Conservation (phyloP, 2,329 filamentous ascomycete species). For the Xylariaceae sp. region DNA sequence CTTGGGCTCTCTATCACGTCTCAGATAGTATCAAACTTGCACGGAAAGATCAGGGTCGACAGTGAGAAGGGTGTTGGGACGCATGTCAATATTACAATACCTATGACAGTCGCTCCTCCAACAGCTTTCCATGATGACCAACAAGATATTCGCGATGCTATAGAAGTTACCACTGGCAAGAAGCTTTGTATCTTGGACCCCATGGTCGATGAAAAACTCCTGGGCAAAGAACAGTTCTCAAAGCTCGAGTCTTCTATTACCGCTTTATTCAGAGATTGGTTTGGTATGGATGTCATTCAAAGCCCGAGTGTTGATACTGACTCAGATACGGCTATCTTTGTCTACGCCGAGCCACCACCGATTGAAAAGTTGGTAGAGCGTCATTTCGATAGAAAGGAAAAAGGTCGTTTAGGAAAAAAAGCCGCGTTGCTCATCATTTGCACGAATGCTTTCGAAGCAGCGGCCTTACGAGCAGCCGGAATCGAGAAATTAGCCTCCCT, state of each 20-base stretch:
- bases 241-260: slow-evolving; percentile 26
- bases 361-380: slow-evolving; percentile 27
- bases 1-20: slow-evolving; percentile 70
- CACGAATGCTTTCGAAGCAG: slow-evolving; percentile 34
- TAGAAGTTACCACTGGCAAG: slow-evolving; percentile 18
- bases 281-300: slow-evolving; percentile 25
- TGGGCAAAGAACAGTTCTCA: neutral
- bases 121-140: too few relatives aligned
- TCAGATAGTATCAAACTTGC: slow-evolving; percentile 49
- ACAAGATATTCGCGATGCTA: slow-evolving; percentile 41
- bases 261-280: slow-evolving; percentile 28
- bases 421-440: slow-evolving; percentile 32
- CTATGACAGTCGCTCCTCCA: slow-evolving; percentile 24
- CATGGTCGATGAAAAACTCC: neutral
- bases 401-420: slow-evolving; percentile 17
- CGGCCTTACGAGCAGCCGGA: slow-evolving; percentile 30
- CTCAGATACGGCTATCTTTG: slow-evolving; percentile 26
- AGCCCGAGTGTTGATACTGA: slow-evolving; percentile 17
- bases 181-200: slow-evolving; percentile 28
- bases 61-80: slow-evolving; percentile 36
- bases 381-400: slow-evolving; percentile 21
- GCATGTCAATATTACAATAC: slow-evolving; percentile 44
- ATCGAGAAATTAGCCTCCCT: slow-evolving; percentile 27
- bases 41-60: slow-evolving; percentile 23
- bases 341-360: slow-evolving; percentile 33